phyloP scores from a whole-genome alignment of 1,284 basidiomycete species.

The Heterobasidion occidentale region DNA sequence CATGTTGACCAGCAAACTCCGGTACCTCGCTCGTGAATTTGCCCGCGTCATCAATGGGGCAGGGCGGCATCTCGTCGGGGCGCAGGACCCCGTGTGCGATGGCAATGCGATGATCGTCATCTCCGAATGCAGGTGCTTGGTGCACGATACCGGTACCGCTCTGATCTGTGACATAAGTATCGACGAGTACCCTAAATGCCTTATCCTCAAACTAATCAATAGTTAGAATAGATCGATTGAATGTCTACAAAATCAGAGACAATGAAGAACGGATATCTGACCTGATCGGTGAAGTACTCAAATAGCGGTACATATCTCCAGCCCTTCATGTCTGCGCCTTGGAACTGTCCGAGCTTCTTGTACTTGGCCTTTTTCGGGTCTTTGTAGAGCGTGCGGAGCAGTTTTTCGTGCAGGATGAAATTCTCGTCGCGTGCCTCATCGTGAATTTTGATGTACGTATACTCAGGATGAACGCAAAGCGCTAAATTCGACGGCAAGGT shows the following conservation, averaged over 20 bases:
- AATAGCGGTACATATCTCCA: constrained; percentile 97
- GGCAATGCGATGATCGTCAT: constrained; percentile 95
- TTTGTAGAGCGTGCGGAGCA: constrained; percentile 91
- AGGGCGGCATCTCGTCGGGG: constrained; percentile 90
- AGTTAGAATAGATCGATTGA: not conserved
- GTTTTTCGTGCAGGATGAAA: constrained; percentile 88
- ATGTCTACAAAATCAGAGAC: not conserved
- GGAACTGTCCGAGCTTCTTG: constrained; percentile 85
- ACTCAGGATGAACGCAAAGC: constrained; percentile 94
- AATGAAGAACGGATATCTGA: constrained; percentile 22
- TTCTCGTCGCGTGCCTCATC: constrained; percentile 85
- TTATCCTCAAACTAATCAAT: constrained; percentile 74
- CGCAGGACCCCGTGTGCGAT: constrained; percentile 78
- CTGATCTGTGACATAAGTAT: constrained; percentile 90
- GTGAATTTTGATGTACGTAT: constrained; percentile 95
- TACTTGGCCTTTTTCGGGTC: constrained; percentile 97
- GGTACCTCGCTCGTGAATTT: constrained; percentile 85
- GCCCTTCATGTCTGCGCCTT: constrained; percentile 90
- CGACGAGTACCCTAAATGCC: constrained; percentile 86
- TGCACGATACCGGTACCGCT: constrained; percentile 99
- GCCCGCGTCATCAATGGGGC: constrained; percentile 89
- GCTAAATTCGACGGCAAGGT: constrained; percentile 95
- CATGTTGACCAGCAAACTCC: constrained; percentile 86
- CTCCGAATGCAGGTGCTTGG: constrained; percentile 97
- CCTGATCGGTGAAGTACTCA: constrained; percentile 93